Evolutionary conservation across 176 grass and related monocot genomes (phyloP), one percentile per base, ranked within the genome.

Genomic region (Oryza meyeriana): DNA sequence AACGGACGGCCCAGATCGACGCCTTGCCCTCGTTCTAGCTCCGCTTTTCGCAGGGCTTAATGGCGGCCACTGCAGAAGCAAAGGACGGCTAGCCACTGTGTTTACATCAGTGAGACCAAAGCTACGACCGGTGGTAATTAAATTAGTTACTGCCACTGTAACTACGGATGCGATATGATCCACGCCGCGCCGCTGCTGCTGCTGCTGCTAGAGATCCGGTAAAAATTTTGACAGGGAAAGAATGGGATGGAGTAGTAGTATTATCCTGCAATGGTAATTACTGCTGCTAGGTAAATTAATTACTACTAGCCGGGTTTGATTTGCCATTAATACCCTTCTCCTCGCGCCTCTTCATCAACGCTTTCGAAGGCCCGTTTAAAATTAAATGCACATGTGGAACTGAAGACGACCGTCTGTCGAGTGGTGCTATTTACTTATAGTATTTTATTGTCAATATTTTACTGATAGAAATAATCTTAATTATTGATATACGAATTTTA

Each of bases 351-450:
- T 12, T 17, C 9, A n/a, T n/a, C n/a, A 12, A 58, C 40, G 12
- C 40, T 58, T 47, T 22, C 18, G 48, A 30, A 22, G 34, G 4
- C 17, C 7, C 7, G 6, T 13, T 16, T 45, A 18, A 10, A 30
- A 64, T 81, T 40, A 67, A 86, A 72, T 24, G 71, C 61, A 13
- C 61, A 81, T 45, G 78, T 48, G 64, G 24, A 17, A 45, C 0
- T 6, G 55, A n/a, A 2, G 50, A 22, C 17, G 50, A 55, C 20
- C 25, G 25, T 28, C 39, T 41, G 35, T n/a, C n/a, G n/a, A n/a
- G n/a, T n/a, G n/a, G n/a, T n/a, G n/a, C n/a, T n/a, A n/a, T n/a
- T n/a, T n/a, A n/a, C n/a, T n/a, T n/a, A n/a, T n/a, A n/a, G n/a
- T n/a, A n/a, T n/a, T n/a, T n/a, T n/a, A n/a, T n/a, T n/a, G n/a